Evolutionary conservation across 176 grass and related monocot genomes (phyloP).

Genomic region (Cenchrus fungigraminus): DNA sequence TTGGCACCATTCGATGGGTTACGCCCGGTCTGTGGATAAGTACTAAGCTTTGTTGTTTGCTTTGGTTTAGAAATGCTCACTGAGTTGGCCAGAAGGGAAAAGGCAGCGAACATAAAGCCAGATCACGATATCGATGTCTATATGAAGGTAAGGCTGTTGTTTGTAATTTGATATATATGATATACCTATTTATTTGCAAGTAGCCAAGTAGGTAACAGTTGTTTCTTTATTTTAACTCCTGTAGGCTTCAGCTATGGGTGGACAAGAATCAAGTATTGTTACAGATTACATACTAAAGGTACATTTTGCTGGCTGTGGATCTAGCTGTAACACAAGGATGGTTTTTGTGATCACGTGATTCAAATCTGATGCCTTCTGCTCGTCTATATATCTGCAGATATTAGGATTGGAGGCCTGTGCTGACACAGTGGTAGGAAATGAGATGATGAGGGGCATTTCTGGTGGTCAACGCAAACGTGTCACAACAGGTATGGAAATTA

Average conservation of each 20-base stretch:
- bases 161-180: not conserved
- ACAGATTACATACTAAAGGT: slow-evolving; percentile 97
- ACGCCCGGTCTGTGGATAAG: not conserved
- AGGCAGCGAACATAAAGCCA: slow-evolving; percentile 81
- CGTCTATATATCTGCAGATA: slow-evolving; percentile 55
- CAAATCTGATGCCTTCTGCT: slow-evolving; percentile 27
- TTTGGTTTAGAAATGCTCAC: slow-evolving; percentile 76
- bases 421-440: slow-evolving; percentile 87
- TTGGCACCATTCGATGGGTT: not conserved
- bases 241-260: slow-evolving; percentile 79
- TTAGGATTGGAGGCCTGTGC: slow-evolving; percentile 88
- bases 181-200: not conserved
- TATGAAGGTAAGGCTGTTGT: slow-evolving; percentile 72
- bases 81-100: slow-evolving; percentile 85
- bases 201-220: slow-evolving; percentile 4
- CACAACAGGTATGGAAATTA: slow-evolving; percentile 71
- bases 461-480: slow-evolving; percentile 94
- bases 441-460: slow-evolving; percentile 91
- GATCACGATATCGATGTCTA: slow-evolving; percentile 91
- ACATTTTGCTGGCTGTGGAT: slow-evolving; percentile 26
- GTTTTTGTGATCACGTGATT: slow-evolving; percentile 15
- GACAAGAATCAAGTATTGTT: slow-evolving; percentile 76
- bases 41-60: slow-evolving; percentile 23
- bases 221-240: slow-evolving; percentile 36
- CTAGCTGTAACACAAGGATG: slow-evolving; percentile 12